Evolutionary conservation across 2,329 filamentous ascomycete genomes (phyloP).

Genomic region (Apiospora sp.): DNA sequence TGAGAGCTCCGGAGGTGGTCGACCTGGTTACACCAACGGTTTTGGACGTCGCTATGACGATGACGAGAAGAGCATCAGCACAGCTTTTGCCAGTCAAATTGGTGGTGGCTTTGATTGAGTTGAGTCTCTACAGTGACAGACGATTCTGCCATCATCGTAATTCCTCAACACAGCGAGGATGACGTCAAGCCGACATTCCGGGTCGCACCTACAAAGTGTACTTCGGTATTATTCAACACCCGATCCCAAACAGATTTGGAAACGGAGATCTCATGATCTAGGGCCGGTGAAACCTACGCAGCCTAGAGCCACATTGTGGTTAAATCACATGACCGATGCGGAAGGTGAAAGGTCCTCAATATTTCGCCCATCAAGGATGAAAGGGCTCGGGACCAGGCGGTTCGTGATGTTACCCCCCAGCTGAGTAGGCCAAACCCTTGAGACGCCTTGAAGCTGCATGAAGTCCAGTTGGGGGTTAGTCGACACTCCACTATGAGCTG

Average conservation of each 20-base stretch:
- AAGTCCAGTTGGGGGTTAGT: not conserved
- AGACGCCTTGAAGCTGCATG: not conserved
- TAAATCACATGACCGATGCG: not conserved
- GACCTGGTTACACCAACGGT: slow-evolving; percentile 71
- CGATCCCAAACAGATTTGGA: slow-evolving; percentile 10
- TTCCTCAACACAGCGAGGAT: not conserved
- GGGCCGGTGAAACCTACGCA: slow-evolving; percentile 7
- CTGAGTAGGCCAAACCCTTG: not conserved
- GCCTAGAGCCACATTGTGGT: not conserved
- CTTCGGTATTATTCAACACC: slow-evolving; percentile 7
- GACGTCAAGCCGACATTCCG: slow-evolving; percentile 8
- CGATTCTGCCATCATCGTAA: slow-evolving; percentile 5
- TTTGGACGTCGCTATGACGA: slow-evolving; percentile 82
- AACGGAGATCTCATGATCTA: slow-evolving; percentile 4
- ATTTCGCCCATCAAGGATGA: not conserved
- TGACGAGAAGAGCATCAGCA: slow-evolving; percentile 94
- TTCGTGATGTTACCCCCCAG: not conserved
- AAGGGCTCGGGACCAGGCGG: not conserved
- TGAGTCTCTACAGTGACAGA: slow-evolving; percentile 14
- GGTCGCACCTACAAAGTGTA: not conserved
- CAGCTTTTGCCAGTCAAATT: slow-evolving; percentile 95
- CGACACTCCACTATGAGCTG: not conserved
- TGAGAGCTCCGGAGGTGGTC: slow-evolving; percentile 75
- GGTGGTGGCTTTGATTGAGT: slow-evolving; percentile 58
- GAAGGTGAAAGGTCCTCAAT: not conserved